These are phyloP conservation scores for Alternaria sp. DNA, from an alignment of 2,329 filamentous ascomycete species.

Conservation along the genomic window DNA sequence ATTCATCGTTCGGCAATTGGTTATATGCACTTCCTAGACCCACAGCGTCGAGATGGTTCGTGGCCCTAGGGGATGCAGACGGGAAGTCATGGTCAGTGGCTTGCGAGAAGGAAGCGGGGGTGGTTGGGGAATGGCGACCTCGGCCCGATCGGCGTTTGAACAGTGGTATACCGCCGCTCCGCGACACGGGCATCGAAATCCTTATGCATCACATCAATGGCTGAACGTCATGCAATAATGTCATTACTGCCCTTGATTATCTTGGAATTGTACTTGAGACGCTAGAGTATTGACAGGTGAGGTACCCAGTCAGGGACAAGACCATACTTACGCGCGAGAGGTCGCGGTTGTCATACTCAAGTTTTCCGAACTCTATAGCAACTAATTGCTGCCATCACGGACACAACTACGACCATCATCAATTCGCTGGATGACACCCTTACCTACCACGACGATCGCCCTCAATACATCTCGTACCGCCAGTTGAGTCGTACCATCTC, in stretches of 20 bases:
- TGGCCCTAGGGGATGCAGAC: neutral
- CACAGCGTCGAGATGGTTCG: neutral
- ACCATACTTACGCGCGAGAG: neutral
- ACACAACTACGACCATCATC: neutral
- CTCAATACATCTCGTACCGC: constrained; percentile 36
- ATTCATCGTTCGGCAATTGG: neutral
- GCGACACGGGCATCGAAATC: neutral
- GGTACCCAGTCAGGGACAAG: neutral
- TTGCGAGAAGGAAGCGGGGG: neutral
- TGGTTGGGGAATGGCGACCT: neutral
- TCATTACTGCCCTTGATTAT: neutral
- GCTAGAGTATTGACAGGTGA: neutral
- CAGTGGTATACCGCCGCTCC: neutral
- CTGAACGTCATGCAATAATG: neutral
- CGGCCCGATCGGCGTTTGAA: neutral
- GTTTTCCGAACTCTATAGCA: too few species aligned
- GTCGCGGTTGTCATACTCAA: neutral
- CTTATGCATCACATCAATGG: neutral
- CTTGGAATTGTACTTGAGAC: neutral
- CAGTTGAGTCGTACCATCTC: constrained; percentile 33
- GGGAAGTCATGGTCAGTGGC: neutral
- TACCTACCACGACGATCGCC: neutral
- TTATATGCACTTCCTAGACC: neutral
- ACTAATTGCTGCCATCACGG: neutral
- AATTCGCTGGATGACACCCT: neutral